These are phyloP conservation scores for Verticillium isaacii DNA, from an alignment of 2,329 filamentous ascomycete species.

Conservation along the genomic window DNA sequence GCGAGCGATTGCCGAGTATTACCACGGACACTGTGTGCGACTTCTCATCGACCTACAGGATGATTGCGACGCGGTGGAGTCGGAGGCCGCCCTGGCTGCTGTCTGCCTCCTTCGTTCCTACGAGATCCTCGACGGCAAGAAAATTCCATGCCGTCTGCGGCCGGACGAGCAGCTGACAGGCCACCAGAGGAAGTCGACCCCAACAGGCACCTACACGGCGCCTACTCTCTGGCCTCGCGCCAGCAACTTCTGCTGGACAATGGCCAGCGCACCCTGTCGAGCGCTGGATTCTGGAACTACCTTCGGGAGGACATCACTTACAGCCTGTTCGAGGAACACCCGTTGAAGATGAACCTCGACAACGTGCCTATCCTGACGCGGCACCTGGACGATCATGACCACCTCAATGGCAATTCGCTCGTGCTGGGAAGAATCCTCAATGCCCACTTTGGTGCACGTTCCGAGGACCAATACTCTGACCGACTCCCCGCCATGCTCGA, in stretches of 20 bases:
- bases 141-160: accelerated
- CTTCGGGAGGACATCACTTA: slow-evolving; percentile 48
- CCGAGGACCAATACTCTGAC: slow-evolving; percentile 5
- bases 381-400: slow-evolving; percentile 20
- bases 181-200: slow-evolving; percentile 30
- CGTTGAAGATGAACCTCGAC: slow-evolving; percentile 33
- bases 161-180: neutral
- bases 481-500: slow-evolving; percentile 6
- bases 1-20: slow-evolving; percentile 26
- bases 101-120: slow-evolving; percentile 43
- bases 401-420: slow-evolving; percentile 35
- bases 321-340: slow-evolving; percentile 37
- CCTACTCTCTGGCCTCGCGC: slow-evolving; percentile 35
- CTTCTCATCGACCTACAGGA: slow-evolving; percentile 30
- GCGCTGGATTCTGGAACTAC: slow-evolving; percentile 46
- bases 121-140: slow-evolving; percentile 39
- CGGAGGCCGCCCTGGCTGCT: slow-evolving; percentile 36
- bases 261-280: slow-evolving; percentile 21
- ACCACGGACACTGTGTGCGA: slow-evolving; percentile 34
- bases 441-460: slow-evolving; percentile 18
- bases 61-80: slow-evolving; percentile 21
- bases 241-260: slow-evolving; percentile 16
- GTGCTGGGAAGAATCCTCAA: slow-evolving; percentile 40
- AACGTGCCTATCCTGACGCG: slow-evolving; percentile 9
- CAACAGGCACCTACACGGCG: slow-evolving; percentile 40